These are phyloP conservation scores for Russula olivacea DNA, from an alignment of 768 basidiomycete species.

Conservation along the genomic window DNA sequence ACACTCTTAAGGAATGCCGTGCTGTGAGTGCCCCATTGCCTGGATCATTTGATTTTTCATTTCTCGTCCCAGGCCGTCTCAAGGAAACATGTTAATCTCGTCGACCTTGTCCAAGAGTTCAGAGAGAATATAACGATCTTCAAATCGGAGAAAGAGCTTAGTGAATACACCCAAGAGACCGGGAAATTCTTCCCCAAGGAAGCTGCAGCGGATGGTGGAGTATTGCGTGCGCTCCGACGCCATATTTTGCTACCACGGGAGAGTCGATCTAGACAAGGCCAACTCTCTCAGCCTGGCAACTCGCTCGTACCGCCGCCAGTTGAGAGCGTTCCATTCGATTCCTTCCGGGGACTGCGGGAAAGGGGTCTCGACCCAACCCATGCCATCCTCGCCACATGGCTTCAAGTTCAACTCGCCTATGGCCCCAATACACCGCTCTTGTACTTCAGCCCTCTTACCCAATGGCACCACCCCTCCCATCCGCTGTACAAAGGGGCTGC, in stretches of 20 bases:
- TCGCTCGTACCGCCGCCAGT: no score
- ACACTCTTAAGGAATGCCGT: not conserved
- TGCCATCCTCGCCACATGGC: no score
- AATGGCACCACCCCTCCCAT: no score
- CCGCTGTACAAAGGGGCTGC: no score
- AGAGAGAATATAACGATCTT: conserved; percentile 27
- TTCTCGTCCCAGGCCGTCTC: not conserved
- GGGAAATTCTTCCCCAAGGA: conserved; percentile 30
- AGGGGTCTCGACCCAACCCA: no score
- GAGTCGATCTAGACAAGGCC: not conserved
- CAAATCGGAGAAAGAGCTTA: conserved; percentile 25
- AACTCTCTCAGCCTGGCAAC: no score
- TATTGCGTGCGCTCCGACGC: conserved; percentile 31
- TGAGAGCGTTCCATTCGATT: no score
- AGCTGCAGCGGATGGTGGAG: conserved; percentile 30
- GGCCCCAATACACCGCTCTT: no score
- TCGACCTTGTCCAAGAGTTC: conserved; percentile 30
- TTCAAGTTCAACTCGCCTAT: no score
- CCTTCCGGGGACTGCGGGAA: no score
- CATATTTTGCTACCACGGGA: conserved; percentile 15
- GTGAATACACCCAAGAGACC: conserved; percentile 25
- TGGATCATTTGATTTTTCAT: not conserved
- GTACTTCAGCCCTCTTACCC: no score
- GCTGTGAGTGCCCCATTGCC: not conserved
- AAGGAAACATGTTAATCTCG: conserved; percentile 30